phyloP scores from a whole-genome alignment of 169 alveolate species.

The Fabrea salina region DNA sequence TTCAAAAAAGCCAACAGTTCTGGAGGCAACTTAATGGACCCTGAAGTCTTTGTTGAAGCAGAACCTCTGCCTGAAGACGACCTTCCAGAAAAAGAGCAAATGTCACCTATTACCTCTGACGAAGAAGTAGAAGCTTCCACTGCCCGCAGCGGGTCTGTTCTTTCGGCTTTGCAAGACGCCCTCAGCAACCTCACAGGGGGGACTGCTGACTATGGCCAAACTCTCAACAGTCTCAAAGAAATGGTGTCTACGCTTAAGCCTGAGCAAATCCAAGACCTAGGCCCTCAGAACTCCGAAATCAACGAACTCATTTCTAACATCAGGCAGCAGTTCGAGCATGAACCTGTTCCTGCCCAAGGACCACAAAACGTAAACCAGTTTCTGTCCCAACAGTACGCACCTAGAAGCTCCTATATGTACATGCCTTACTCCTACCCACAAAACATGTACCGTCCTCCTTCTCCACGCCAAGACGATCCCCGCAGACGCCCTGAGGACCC shows the following conservation, averaged over 20 bases:
- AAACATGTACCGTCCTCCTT: neutral
- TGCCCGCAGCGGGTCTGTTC: neutral
- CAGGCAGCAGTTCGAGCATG: neutral
- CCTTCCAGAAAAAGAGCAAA: slow-evolving; percentile 23
- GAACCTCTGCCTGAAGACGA: slow-evolving; percentile 17
- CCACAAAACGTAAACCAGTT: slow-evolving; percentile 24
- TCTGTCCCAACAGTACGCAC: neutral
- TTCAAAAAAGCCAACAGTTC: neutral
- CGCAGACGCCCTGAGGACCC: too few relatives aligned
- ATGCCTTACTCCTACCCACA: slow-evolving; percentile 22
- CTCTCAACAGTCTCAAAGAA: neutral
- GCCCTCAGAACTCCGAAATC: slow-evolving; percentile 5
- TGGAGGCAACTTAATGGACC: neutral
- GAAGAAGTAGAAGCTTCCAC: neutral
- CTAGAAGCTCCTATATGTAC: neutral
- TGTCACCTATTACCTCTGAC: slow-evolving; percentile 8
- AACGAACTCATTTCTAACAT: slow-evolving; percentile 9
- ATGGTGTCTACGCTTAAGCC: neutral
- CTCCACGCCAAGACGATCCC: too few relatives aligned
- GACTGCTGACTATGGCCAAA: neutral
- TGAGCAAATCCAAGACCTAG: neutral
- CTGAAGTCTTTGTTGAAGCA: slow-evolving; percentile 1
- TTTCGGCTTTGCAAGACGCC: neutral
- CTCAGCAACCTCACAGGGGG: neutral
- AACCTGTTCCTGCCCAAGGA: neutral